A percentile compares a stretch with the other conserved stretches of the same genome.
Evolutionary conservation across 331 rosid genomes (phyloP).

Genomic region (Cydonia oblonga): DNA sequence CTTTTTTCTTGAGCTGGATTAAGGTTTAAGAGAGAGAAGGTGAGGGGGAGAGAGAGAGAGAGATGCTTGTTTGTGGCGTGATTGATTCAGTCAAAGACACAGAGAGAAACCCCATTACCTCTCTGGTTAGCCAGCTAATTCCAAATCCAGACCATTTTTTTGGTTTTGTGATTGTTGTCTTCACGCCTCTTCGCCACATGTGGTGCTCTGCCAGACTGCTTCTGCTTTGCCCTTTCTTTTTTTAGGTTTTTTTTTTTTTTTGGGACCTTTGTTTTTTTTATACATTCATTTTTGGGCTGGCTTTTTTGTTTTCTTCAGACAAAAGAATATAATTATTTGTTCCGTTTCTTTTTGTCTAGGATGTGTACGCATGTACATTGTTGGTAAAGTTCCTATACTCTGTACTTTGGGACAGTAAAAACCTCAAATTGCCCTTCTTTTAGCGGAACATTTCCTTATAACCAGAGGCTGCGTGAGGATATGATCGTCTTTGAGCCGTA

Average conservation of each 20-base stretch:
- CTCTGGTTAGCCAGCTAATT: constrained; percentile 10
- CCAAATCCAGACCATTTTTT: neutral
- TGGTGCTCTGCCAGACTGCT: neutral
- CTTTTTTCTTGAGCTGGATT: neutral
- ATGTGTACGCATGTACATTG: neutral
- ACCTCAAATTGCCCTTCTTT: neutral
- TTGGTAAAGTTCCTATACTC: neutral
- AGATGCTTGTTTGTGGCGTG: neutral
- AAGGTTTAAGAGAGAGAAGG: neutral
- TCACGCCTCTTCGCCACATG: constrained; percentile 1
- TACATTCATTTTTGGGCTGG: neutral
- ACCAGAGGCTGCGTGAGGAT: neutral
- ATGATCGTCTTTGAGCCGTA: neutral
- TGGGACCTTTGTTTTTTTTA: neutral
- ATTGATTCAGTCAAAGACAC: constrained; percentile 2
- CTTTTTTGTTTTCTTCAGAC: neutral
- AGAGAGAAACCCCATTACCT: neutral
- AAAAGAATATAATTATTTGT: neutral
- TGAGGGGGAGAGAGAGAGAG: neutral
- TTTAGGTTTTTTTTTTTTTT: neutral
- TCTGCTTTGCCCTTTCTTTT: neutral
- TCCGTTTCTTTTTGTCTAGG: neutral
- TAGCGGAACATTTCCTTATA: neutral
- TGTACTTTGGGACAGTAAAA: neutral
- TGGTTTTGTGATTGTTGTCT: neutral